Evolutionary conservation across 305 asterid genomes (phyloP), one percentile per base, ranked within the genome.

Genomic region (Ilex paraguariensis): DNA sequence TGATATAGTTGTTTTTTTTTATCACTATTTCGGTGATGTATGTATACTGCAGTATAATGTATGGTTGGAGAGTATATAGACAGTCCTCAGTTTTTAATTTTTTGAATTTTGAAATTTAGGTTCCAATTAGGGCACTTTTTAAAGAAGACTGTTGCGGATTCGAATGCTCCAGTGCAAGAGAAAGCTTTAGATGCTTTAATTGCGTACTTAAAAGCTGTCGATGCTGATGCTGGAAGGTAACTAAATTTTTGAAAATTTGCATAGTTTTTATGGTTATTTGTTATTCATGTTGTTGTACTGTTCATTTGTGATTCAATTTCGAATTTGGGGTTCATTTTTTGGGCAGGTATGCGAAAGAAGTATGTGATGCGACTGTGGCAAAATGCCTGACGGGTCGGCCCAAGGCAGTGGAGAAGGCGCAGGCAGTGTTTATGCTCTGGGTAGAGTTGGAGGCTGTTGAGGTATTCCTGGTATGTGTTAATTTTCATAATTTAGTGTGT

Each of bases 141-240:
- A 74, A 84, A 71, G 82, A 93, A 93, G 81, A 55, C 87, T 9
- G 82, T 93, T 67, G 87, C 95, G 69, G 97, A 93, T 74, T 79
- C 96, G 13, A 90, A 94, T 85, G 93, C 97, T 14, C 99, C 99
- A 1, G 99, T 90, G 58, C 99, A 94, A 81, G 99, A 94, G 84
- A 94, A 90, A 85, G 96, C 96, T n/a, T 78, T 94, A 42, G 99
- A 94, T 78, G 98, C 96, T 21, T 95, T 94, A 52, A 86, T 94
- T 78, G 96, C 91, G 32, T 94, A 66, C 78, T 75, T 94, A 66
- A 94, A 70, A 81, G 99, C 96, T 66, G 99, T 90, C 3, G 99
- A 94, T 79, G 87, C 97, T 73, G 99, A 94, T 78, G 90, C 80
- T 56, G 96, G 87, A 58, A 88, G 99, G 99, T 94, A 65, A 59